Evolutionary conservation across 495 filamentous ascomycete species (phyloP).

Genomic region (Durotheca rogersii): DNA sequence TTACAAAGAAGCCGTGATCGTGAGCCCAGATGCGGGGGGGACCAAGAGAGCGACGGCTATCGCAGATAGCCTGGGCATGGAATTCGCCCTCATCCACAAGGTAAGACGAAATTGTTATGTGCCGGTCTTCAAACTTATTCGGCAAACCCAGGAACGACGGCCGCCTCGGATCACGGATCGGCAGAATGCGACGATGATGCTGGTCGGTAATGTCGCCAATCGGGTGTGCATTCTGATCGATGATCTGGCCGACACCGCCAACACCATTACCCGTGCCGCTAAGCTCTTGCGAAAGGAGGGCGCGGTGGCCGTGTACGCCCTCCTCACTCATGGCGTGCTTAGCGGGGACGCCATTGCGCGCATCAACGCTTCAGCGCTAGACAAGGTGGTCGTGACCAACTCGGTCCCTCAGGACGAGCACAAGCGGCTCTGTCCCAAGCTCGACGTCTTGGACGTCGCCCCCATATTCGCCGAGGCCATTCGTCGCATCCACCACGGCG

Average conservation of each 20-base stretch:
- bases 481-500: slow-evolving; percentile 93
- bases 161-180: slow-evolving; percentile 91
- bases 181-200: slow-evolving; percentile 98
- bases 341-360: slow-evolving; percentile 92
- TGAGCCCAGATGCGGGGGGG: slow-evolving; percentile 94
- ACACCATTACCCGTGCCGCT: slow-evolving; percentile 95
- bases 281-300: slow-evolving; percentile 94
- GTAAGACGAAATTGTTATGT: slow-evolving; percentile 52
- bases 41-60: slow-evolving; percentile 97
- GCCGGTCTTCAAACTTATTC: slow-evolving; percentile 41
- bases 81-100: slow-evolving; percentile 98
- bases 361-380: slow-evolving; percentile 86
- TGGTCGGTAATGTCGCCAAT: slow-evolving; percentile 83
- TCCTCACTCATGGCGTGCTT: slow-evolving; percentile 92
- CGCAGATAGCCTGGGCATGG: slow-evolving; percentile 86
- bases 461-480: slow-evolving; percentile 97
- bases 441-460: slow-evolving; percentile 90
- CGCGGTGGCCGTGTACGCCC: slow-evolving; percentile 80
- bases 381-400: slow-evolving; percentile 92
- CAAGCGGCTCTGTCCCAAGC: slow-evolving; percentile 70
- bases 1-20: slow-evolving; percentile 84
- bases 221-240: slow-evolving; percentile 88
- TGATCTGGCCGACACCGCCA: slow-evolving; percentile 92
- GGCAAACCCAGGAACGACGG: slow-evolving; percentile 74
- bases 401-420: slow-evolving; percentile 88